Conservation (phyloP, 2,329 filamentous ascomycete species). For the Rutstroemia sp. region DNA sequence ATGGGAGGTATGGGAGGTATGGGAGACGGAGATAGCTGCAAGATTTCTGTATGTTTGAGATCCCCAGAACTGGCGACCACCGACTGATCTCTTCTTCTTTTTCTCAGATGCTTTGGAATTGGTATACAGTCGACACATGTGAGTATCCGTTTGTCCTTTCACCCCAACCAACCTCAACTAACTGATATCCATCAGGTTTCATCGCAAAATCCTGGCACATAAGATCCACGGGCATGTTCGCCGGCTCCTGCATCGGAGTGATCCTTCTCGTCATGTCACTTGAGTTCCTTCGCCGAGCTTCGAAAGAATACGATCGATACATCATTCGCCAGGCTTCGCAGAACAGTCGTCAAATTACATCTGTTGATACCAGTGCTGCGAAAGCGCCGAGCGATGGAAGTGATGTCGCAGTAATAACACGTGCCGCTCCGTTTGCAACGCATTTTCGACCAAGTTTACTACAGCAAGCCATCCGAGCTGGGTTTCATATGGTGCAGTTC, state of each 20-base stretch:
- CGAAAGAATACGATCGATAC: conserved; percentile 66
- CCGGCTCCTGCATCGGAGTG: conserved; percentile 72
- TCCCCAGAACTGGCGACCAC: conserved; percentile 9
- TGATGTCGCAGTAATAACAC: conserved; percentile 11
- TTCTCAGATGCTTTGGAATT: conserved; percentile 73
- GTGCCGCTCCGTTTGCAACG: not conserved
- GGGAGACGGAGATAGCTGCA: not conserved
- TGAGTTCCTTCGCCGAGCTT: conserved; percentile 62
- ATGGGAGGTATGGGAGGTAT: conserved; percentile 8
- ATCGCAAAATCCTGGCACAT: conserved; percentile 64
- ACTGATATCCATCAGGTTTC: conserved; percentile 39
- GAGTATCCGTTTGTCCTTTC: not conserved
- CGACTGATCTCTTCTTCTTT: not conserved
- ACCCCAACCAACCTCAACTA: not conserved
- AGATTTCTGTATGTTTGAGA: conserved; percentile 11
- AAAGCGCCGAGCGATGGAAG: not conserved
- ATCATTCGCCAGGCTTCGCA: conserved; percentile 46
- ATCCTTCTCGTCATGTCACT: conserved; percentile 65
- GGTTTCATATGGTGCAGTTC: conserved; percentile 65
- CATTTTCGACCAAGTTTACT: conserved; percentile 48
- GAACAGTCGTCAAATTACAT: not conserved
- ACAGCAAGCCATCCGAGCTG: conserved; percentile 60
- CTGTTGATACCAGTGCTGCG: not conserved
- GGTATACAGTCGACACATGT: conserved; percentile 63
- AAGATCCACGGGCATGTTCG: conserved; percentile 63